Percentiles rank a stretch among this genome's conserved stretches.
phyloP scores from a whole-genome alignment of 2,329 filamentous ascomycete species.

The Corynespora cassiicola region DNA sequence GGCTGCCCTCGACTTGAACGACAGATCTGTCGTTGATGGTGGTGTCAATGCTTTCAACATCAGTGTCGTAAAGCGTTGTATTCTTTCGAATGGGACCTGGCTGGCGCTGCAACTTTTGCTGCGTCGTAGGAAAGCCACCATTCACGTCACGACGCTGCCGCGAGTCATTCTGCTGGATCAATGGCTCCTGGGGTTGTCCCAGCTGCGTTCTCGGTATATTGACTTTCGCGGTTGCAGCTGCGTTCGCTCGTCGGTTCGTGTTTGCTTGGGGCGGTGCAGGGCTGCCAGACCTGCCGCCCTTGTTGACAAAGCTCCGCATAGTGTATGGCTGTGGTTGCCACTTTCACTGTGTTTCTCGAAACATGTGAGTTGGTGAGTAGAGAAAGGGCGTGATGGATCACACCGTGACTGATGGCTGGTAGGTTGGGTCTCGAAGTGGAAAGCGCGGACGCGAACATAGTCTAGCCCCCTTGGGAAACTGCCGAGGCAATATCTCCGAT shows the following conservation, averaged over 20 bases:
- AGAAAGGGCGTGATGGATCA: constrained; percentile 9
- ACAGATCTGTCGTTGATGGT: constrained; percentile 31
- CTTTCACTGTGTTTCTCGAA: not conserved
- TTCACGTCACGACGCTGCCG: constrained; percentile 5
- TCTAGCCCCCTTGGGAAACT: constrained; percentile 23
- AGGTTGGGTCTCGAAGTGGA: constrained; percentile 27
- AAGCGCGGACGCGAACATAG: constrained; percentile 27
- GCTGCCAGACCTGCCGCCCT: constrained; percentile 19
- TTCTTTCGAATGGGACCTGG: too few species aligned
- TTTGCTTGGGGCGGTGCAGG: constrained; percentile 18
- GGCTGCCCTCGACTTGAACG: constrained; percentile 23
- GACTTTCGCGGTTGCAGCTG: constrained; percentile 32
- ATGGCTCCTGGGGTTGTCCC: constrained; percentile 14
- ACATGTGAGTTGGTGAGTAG: not conserved
- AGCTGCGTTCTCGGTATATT: too few species aligned
- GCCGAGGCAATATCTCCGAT: constrained; percentile 10
- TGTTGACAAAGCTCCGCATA: constrained; percentile 28
- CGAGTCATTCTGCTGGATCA: constrained; percentile 5
- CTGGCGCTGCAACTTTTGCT: constrained; percentile 18
- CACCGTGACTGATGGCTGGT: constrained; percentile 15
- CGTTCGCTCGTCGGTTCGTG: constrained; percentile 19
- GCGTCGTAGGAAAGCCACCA: not conserved
- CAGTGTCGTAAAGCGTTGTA: constrained; percentile 39
- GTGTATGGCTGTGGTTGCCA: not conserved
- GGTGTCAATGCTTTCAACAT: constrained; percentile 45